Conservation (phyloP, 129 eudicot species). For the Sambucus nigra region DNA sequence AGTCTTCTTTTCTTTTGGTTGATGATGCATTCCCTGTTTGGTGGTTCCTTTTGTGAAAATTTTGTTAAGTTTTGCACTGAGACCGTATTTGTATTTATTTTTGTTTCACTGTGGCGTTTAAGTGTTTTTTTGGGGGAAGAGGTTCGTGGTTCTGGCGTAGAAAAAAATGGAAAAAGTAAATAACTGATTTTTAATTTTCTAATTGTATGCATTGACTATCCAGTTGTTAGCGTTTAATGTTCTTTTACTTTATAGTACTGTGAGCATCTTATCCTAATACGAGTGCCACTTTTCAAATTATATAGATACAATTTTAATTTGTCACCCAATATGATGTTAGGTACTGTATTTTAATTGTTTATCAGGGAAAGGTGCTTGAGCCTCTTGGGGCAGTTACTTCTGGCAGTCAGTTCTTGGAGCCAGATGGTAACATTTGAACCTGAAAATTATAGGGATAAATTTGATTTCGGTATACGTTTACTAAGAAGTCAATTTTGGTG, state of each 20-base stretch:
- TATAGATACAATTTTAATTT: background rate
- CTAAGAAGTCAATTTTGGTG: slow-evolving; percentile 1
- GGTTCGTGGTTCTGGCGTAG: too few species aligned
- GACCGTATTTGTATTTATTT: too few species aligned
- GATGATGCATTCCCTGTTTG: too few species aligned
- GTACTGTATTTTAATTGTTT: slow-evolving; percentile 6
- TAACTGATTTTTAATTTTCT: too few species aligned
- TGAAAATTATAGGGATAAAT: background rate
- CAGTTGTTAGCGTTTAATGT: background rate
- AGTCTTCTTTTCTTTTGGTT: too few species aligned
- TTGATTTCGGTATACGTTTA: background rate
- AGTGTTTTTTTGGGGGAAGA: too few species aligned
- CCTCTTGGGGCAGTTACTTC: slow-evolving; percentile 87
- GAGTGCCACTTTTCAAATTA: background rate
- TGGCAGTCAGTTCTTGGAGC: slow-evolving; percentile 96
- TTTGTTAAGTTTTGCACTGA: too few species aligned
- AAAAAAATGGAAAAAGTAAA: too few species aligned
- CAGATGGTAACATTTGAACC: slow-evolving; percentile 62
- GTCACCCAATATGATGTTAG: background rate
- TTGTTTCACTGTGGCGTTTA: too few species aligned
- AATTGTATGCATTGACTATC: background rate
- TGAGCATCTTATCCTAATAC: background rate
- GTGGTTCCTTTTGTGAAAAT: too few species aligned
- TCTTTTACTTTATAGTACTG: background rate
- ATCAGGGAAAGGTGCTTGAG: slow-evolving; percentile 91